Percentiles rank a stretch among this genome's conserved stretches.
Evolutionary conservation across 768 basidiomycete genomes (phyloP).

Genomic region (Erythrobasidium yunnanense): DNA sequence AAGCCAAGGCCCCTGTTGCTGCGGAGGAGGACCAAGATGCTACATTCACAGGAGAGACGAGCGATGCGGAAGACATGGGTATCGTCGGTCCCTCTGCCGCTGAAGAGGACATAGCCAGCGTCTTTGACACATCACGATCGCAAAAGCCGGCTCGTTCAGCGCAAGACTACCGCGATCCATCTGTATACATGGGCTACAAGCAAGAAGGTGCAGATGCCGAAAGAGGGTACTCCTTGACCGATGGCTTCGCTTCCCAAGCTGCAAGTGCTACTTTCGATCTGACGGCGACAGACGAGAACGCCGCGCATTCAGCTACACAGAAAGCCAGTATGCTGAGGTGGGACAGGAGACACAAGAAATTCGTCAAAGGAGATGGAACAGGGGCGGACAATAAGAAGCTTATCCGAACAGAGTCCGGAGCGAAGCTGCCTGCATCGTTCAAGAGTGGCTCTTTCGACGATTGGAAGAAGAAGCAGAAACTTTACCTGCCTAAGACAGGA

Average conservation of each 20-base stretch:
- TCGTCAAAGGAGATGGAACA: constrained; percentile 68
- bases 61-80: constrained; percentile 40
- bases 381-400: constrained; percentile 91
- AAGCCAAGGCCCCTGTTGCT: constrained; percentile 30
- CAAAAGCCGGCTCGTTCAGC: constrained; percentile 36
- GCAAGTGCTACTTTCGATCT: constrained; percentile 61
- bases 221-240: constrained; percentile 78
- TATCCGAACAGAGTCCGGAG: constrained; percentile 83
- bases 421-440: constrained; percentile 79
- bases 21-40: constrained; percentile 32
- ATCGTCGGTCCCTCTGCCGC: no score
- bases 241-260: constrained; percentile 70
- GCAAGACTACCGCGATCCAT: constrained; percentile 59
- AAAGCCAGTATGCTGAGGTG: constrained; percentile 58
- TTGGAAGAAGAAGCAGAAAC: constrained; percentile 71
- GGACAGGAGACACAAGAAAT: constrained; percentile 95
- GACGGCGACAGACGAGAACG: constrained; percentile 54
- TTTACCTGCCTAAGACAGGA: constrained; percentile 68
- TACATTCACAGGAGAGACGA: constrained; percentile 14
- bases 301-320: constrained; percentile 46
- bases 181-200: constrained; percentile 85
- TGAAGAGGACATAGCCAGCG: constrained; percentile 31
- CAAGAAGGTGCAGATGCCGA: constrained; percentile 78
- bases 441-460: constrained; percentile 88
- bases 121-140: not conserved